Evolutionary conservation across 1,284 basidiomycete genomes (phyloP).

Genomic region (Gastroboletus turbinatus): DNA sequence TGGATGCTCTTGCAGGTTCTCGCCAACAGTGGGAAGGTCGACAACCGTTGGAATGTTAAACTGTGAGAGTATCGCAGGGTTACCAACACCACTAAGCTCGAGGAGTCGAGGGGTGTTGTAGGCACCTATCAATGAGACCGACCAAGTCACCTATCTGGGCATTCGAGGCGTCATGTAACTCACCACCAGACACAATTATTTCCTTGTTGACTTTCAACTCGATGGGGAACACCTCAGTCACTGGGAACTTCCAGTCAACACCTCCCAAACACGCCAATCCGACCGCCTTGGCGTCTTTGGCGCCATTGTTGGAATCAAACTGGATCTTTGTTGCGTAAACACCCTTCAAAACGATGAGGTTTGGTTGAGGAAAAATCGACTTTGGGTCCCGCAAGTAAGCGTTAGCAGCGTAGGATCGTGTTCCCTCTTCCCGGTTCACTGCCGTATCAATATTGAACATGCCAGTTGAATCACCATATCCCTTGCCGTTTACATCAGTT

Average conservation of each 20-base stretch:
- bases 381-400: slow-evolving; percentile 15
- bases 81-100: slow-evolving; percentile 20
- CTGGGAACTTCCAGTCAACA: slow-evolving; percentile 14
- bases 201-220: slow-evolving; percentile 13
- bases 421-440: slow-evolving; percentile 17
- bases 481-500: slow-evolving; percentile 8
- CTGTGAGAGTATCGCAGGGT: slow-evolving; percentile 13
- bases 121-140: slow-evolving; percentile 1
- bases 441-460: slow-evolving; percentile 24
- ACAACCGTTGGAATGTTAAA: slow-evolving; percentile 16
- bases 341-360: slow-evolving; percentile 13
- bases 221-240: background rate
- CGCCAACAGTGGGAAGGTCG: slow-evolving; percentile 17
- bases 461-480: slow-evolving; percentile 21
- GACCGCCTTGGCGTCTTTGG: background rate
- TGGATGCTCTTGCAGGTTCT: slow-evolving; percentile 23
- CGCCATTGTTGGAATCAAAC: background rate
- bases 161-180: background rate
- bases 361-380: slow-evolving; percentile 13
- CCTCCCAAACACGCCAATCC: slow-evolving; percentile 15
- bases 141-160: background rate
- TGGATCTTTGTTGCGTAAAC: slow-evolving; percentile 14
- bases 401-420: slow-evolving; percentile 22
- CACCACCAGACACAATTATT: slow-evolving; percentile 16
- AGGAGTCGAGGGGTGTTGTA: slow-evolving; percentile 23